Evolutionary conservation across 169 alveolate species (phyloP), one percentile per base, ranked within the genome.

Genomic region (Cryptosporidium ubiquitum): DNA sequence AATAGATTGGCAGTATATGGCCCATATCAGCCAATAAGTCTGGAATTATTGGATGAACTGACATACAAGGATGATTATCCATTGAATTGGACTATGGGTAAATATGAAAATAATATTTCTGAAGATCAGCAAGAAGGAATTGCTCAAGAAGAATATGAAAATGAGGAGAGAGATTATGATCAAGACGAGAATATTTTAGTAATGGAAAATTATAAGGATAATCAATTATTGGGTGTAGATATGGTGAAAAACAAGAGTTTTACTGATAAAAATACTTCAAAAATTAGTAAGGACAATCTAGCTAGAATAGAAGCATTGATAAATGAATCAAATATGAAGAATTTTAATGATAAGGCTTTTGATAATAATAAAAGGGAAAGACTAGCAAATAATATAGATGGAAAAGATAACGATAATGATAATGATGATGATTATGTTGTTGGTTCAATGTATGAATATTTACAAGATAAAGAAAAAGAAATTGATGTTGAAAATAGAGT

Each of bases 21-120:
- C 9, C 79, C 79, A 60, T 79, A 79, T 7, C 89, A 79, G 14
- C 89, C 89, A 35, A 79, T 79, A 3, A 64, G 40, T 61, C 61
- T 79, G n/a, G 79, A 79, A 14, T 79, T 79, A 26, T 39, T 79
- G 44, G 89, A 79, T 18, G 89, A 79, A 26, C 40, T 79, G 20
- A 79, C 89, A 23, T 79, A 61, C 29, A 79, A 61, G 42, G 89
- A 79, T 61, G 42, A 64, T 39, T 79, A 61, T 64, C 89, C 89
- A 23, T 14, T 79, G 26, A 79, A 64, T 79, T 79, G 89, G 89
- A 79, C 73, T 4, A 44, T 69, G 64, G 20, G 58, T 18, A 29
- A 18, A 33, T 69, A n/a, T 26, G 39, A 69, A 39, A 16, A 9
- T 35, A 0, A 7, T 23, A 1, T 14, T 51, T 18, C 40, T 18